Evolutionary conservation across 345 rosid species (phyloP).

Genomic region (Arabidopsis arenosa): DNA sequence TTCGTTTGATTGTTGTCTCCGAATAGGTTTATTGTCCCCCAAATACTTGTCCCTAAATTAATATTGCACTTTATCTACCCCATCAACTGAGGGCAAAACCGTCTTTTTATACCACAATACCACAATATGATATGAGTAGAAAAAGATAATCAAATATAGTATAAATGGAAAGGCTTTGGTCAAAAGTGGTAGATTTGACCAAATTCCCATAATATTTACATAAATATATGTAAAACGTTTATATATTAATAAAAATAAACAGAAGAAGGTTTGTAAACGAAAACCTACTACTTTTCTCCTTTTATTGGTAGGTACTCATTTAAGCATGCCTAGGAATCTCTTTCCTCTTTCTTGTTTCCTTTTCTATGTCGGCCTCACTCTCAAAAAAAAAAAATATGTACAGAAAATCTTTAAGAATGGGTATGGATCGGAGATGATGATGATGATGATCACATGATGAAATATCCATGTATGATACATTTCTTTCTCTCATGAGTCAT

Average conservation of each 20-base stretch:
- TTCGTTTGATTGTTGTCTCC: no score
- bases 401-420: conserved; percentile 1
- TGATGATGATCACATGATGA: conserved; percentile 18
- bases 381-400: not conserved
- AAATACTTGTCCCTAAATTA: no score
- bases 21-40: no score
- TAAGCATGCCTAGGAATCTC: conserved; percentile 47
- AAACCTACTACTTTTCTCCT: conserved; percentile 10
- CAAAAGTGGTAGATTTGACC: no score
- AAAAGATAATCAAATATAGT: no score
- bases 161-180: no score
- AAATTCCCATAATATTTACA: conserved; percentile 7
- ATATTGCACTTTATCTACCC: no score
- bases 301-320: conserved; percentile 45
- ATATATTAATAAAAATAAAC: not conserved
- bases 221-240: not conserved
- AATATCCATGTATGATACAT: conserved; percentile 28
- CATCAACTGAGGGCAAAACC: no score
- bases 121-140: no score
- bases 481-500: conserved; percentile 7
- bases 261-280: conserved; percentile 12
- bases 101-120: no score
- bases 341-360: conserved; percentile 30
- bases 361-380: conserved; percentile 42
- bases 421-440: not conserved